These are phyloP conservation scores for Trametes villosa DNA, from an alignment of 768 basidiomycete species.

Conservation along the genomic window DNA sequence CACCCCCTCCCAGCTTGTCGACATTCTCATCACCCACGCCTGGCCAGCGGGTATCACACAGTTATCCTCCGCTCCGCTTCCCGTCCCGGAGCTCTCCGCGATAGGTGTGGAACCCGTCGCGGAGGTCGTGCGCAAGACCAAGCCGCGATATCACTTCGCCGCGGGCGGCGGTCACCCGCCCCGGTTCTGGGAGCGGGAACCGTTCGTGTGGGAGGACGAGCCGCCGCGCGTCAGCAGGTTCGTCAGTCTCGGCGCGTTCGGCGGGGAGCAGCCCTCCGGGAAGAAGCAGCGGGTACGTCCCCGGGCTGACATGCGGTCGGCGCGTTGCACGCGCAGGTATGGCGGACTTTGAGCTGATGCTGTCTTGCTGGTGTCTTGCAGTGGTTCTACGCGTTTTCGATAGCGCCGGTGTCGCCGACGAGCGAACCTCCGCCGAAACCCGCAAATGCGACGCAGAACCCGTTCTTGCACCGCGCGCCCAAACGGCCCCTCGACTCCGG, in stretches of 20 bases:
- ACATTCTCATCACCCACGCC: conserved; percentile 81
- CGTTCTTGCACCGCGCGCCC: conserved; percentile 50
- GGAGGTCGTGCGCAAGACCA: conserved; percentile 63
- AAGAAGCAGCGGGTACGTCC: conserved; percentile 85
- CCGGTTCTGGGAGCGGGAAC: conserved; percentile 95
- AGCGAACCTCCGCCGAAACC: conserved; percentile 49
- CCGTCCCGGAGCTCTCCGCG: conserved; percentile 46
- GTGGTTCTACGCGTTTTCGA: conserved; percentile 99
- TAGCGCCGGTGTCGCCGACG: conserved; percentile 53
- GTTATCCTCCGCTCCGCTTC: conserved; percentile 56
- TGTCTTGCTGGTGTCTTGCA: conserved; percentile 36
- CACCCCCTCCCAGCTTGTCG: conserved; percentile 66
- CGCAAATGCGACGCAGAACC: conserved; percentile 71
- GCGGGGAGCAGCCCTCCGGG: conserved; percentile 54
- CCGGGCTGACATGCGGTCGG: not conserved
- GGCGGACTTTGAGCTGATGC: conserved; percentile 4
- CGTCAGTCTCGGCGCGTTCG: conserved; percentile 88
- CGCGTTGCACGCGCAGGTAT: not conserved
- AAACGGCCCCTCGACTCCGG: conserved; percentile 60
- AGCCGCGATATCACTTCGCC: conserved; percentile 90
- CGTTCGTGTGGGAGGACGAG: conserved; percentile 83
- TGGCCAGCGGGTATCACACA: conserved; percentile 73
- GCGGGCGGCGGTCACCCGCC: conserved; percentile 64
- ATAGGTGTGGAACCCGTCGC: conserved; percentile 62
- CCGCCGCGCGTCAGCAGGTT: conserved; percentile 73